Evolutionary conservation across 2,329 filamentous ascomycete species (phyloP), one percentile per base, ranked within the genome.

Genomic region (Penicillium concentricum): DNA sequence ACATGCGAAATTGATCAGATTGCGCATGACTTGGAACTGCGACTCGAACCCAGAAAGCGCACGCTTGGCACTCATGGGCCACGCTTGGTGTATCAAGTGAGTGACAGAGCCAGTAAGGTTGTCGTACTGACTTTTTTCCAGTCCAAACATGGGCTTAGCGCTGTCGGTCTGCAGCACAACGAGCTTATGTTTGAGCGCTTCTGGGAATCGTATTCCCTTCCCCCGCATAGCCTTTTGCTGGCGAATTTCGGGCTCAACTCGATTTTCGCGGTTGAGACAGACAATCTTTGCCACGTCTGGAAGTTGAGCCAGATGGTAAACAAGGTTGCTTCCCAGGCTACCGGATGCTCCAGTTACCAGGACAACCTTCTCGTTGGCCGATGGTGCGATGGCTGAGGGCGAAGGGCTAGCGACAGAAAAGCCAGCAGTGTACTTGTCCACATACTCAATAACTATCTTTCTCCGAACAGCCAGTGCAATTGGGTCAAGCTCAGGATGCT

Each of bases 331-430:
- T 13, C 55, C 55, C n/a, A 57, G 24, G 15, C 55, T 59, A 1
- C 57, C 57, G 9, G 57, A 56, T 4, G 48, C 57, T 16, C 57
- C 57, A 12, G 53, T 59, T 13, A 57, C 50, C 12, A 57, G 26
- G 35, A 57, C 28, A 15, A 35, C 15, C 15, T 35, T 35, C 34
- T 35, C 24, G n/a, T 16, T 30, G 13, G 24, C 16, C 2, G 5
- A 10, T 26, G 22, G 41, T 35, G 34, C 34, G 3, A n/a, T n/a
- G 5, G 34, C 34, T n/a, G 34, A 35, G 5, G 34, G 15, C 12
- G 30, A 34, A 34, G 30, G 30, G 12, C 4, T 35, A 35, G 34
- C 15, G 34, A n/a, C 15, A 35, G 34, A 16, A 8, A 35, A 16
- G 1, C 34, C 34, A 35, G 34, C 34, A n/a, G 34, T 35, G 15